phyloP scores from a whole-genome alignment of 1,284 basidiomycete genomes.

The Wolfiporia cocos region DNA sequence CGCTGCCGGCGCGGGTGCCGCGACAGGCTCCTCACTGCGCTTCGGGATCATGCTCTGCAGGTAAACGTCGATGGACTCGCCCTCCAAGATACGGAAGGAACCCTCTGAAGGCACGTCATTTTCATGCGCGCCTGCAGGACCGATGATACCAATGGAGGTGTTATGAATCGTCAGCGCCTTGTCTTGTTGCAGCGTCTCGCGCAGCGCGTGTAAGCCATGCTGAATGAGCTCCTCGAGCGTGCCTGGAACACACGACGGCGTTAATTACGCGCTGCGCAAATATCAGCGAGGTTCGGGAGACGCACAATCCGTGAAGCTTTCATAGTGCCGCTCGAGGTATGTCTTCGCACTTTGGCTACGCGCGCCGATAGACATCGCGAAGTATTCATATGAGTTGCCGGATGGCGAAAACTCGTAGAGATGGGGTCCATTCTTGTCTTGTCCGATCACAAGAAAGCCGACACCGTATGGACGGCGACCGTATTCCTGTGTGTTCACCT shows the following conservation, averaged over 20 bases:
- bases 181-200: constrained; percentile 96
- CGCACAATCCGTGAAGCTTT: constrained; percentile 81
- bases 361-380: constrained; percentile 97
- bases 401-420: constrained; percentile 98
- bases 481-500: constrained; percentile 99
- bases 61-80: constrained; percentile 65
- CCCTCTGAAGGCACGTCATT: constrained; percentile 41
- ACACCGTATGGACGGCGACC: constrained; percentile 97
- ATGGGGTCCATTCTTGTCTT: constrained; percentile 93
- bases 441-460: constrained; percentile 95
- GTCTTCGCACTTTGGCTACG: constrained; percentile 98
- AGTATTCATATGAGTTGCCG: constrained; percentile 97
- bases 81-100: constrained; percentile 77
- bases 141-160: constrained; percentile 90
- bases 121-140: constrained; percentile 59
- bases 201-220: constrained; percentile 89
- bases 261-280: neutral
- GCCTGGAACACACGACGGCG: constrained; percentile 35
- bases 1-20: constrained; percentile 30
- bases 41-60: constrained; percentile 69
- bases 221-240: constrained; percentile 81
- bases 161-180: constrained; percentile 90
- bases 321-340: constrained; percentile 93
- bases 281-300: constrained; percentile 12
- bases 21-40: constrained; percentile 25